Conservation (phyloP, 495 filamentous ascomycete species). For the Cairneyella variabilis region DNA sequence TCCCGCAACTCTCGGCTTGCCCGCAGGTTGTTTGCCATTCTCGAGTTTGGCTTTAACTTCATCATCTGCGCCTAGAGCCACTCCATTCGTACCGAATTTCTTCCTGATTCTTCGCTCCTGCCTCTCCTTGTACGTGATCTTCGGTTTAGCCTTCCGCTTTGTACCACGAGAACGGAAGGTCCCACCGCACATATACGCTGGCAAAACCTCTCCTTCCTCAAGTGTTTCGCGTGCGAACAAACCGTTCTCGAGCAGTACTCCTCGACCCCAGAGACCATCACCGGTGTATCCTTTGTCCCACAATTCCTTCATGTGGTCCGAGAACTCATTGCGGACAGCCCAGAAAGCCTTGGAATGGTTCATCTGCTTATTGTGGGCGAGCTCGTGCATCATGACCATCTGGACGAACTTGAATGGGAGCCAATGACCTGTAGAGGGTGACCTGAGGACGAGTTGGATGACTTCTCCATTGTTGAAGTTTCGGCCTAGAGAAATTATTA, state of each 20-base stretch:
- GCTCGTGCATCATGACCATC: constrained; percentile 82
- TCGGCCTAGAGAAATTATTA: constrained; percentile 44
- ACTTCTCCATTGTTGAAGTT: constrained; percentile 86
- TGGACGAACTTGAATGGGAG: constrained; percentile 71
- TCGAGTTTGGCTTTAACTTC: constrained; percentile 59
- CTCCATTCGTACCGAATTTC: constrained; percentile 70
- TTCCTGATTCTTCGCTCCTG: constrained; percentile 61
- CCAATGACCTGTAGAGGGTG: constrained; percentile 58
- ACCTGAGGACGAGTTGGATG: constrained; percentile 71
- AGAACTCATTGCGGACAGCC: constrained; percentile 64
- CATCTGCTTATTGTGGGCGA: constrained; percentile 83
- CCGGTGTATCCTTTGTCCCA: constrained; percentile 66
- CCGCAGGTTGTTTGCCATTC: constrained; percentile 43
- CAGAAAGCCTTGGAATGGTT: constrained; percentile 64
- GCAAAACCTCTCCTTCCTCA: constrained; percentile 47
- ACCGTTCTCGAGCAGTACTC: constrained; percentile 54
- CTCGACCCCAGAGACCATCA: constrained; percentile 74
- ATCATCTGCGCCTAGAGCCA: constrained; percentile 63
- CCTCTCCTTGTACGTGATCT: constrained; percentile 57
- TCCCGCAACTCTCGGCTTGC: constrained; percentile 65
- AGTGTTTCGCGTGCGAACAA: constrained; percentile 49
- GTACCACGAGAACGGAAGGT: constrained; percentile 56
- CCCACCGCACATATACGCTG: constrained; percentile 66
- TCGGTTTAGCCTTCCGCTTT: constrained; percentile 46
- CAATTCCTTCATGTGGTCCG: constrained; percentile 56